Conservation (phyloP, 257 asterid species). For the Buddleja alternifolia region DNA sequence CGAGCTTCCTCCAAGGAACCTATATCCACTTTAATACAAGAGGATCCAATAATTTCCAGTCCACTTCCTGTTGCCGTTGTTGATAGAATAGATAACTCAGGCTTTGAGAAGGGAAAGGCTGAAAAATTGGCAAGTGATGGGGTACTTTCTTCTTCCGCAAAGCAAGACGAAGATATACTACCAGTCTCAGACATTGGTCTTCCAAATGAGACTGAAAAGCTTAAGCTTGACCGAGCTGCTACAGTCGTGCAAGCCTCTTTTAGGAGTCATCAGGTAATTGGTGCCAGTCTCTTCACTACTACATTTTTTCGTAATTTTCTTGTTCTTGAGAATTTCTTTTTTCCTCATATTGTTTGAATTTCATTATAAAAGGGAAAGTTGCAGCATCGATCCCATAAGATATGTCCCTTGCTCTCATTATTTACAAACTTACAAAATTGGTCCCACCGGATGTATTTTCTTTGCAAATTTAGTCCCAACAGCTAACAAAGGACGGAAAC, state of each 20-base stretch:
- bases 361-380: neutral
- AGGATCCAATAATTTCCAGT: constrained; percentile 37
- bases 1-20: constrained; percentile 42
- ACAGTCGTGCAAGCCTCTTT: constrained; percentile 50
- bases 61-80: constrained; percentile 29
- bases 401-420: too few species aligned
- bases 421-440: too few species aligned
- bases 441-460: too few species aligned
- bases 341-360: neutral
- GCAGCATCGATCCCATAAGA: too few species aligned
- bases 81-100: constrained; percentile 30
- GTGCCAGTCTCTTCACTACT: neutral
- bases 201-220: constrained; percentile 35
- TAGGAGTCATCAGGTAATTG: constrained; percentile 54
- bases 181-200: constrained; percentile 28
- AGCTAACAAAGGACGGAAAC: too few species aligned
- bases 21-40: constrained; percentile 34
- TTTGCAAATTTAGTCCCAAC: too few species aligned
- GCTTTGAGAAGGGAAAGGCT: constrained; percentile 29
- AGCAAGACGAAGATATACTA: constrained; percentile 35
- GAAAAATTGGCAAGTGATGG: constrained; percentile 27
- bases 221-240: constrained; percentile 60
- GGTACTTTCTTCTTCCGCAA: constrained; percentile 29
- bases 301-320: neutral
- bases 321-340: neutral